Evolutionary conservation across 768 basidiomycete species (phyloP).

Genomic region (Grammothele lineata): DNA sequence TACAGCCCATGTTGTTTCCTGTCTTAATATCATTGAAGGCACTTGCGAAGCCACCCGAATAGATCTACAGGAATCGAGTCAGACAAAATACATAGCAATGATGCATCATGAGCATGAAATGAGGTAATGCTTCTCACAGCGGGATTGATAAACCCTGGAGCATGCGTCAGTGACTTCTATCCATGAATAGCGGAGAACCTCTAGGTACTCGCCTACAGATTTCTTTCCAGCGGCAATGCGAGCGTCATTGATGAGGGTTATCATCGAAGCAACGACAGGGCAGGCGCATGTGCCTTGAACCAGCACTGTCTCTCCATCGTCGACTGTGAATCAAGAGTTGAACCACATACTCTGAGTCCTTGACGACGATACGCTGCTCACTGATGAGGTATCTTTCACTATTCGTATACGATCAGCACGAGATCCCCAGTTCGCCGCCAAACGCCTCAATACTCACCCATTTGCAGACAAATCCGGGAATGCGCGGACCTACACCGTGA

Average conservation of each 20-base stretch:
- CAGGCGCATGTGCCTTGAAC: slow-evolving; percentile 32
- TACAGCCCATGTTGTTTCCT: too few species aligned
- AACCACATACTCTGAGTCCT: neutral
- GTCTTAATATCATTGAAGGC: too few species aligned
- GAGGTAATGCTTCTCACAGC: too few species aligned
- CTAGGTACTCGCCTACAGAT: slow-evolving; percentile 22
- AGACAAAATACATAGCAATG: too few species aligned
- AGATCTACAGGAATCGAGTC: too few species aligned
- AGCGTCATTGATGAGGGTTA: slow-evolving; percentile 35
- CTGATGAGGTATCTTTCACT: slow-evolving; percentile 31
- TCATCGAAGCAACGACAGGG: slow-evolving; percentile 30
- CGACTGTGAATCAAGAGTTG: slow-evolving; percentile 8
- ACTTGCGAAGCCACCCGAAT: too few species aligned
- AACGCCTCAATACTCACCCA: slow-evolving; percentile 18
- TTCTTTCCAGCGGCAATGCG: slow-evolving; percentile 29
- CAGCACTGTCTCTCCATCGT: slow-evolving; percentile 28
- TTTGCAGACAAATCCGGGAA: slow-evolving; percentile 31
- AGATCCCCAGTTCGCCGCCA: neutral
- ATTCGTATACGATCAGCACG: neutral
- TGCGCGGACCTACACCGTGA: too few species aligned
- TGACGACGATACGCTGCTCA: neutral
- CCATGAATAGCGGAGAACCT: too few species aligned
- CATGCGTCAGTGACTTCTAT: too few species aligned
- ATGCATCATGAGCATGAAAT: too few species aligned
- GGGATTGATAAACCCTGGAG: slow-evolving; percentile 49